These are phyloP conservation scores for Wickerhamiella cacticola DNA, from an alignment of 805 yeast genomes.

Conservation along the genomic window DNA sequence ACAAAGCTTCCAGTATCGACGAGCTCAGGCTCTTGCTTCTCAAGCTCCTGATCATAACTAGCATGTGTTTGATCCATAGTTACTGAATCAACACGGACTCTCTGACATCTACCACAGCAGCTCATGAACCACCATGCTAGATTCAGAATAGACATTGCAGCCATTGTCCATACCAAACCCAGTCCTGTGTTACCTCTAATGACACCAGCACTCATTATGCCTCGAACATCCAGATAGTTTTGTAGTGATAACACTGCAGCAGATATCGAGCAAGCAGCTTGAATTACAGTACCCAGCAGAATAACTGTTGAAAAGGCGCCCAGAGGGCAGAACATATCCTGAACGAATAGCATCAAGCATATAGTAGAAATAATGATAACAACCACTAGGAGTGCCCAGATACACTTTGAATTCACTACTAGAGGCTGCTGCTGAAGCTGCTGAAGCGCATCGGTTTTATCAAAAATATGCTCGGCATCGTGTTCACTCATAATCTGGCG, in stretches of 20 bases:
- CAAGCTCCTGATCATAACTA: neutral
- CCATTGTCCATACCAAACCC: neutral
- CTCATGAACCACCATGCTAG: conserved; percentile 1
- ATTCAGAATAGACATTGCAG: neutral
- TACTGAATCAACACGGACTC: neutral
- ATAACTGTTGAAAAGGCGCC: neutral
- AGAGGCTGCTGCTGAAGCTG: neutral
- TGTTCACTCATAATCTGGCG: neutral
- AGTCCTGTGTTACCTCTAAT: neutral
- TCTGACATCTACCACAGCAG: neutral
- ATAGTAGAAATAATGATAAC: neutral
- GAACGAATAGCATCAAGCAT: neutral
- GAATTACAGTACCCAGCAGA: neutral
- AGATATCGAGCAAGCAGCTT: neutral
- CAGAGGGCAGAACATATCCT: neutral
- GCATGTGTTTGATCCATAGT: neutral
- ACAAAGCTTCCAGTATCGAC: neutral
- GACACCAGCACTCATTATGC: neutral
- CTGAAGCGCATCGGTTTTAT: neutral
- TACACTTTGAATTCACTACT: neutral
- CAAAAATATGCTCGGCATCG: neutral
- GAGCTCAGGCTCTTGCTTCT: neutral
- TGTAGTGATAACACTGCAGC: neutral
- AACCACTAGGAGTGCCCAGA: neutral
- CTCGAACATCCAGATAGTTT: neutral